These are phyloP conservation scores for Zea luxurians DNA, from an alignment of 176 grass and related monocot species.

Conservation along the genomic window DNA sequence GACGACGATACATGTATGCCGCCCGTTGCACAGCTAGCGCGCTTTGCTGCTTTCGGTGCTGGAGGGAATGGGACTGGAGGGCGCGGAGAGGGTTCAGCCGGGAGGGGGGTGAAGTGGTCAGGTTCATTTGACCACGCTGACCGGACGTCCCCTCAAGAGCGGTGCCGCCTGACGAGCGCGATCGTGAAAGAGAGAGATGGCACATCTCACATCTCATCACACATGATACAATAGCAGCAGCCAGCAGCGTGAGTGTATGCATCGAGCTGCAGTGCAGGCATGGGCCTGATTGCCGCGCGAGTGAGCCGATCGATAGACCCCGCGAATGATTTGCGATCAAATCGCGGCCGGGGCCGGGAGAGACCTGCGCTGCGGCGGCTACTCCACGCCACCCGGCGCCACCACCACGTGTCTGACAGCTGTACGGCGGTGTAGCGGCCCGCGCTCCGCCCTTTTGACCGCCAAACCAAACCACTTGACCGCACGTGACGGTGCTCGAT, in stretches of 20 bases:
- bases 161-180: no score
- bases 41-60: neutral
- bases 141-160: slow-evolving; percentile 4
- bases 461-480: neutral
- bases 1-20: neutral
- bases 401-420: slow-evolving; percentile 70
- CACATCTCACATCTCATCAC: neutral
- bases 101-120: no score
- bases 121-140: slow-evolving; percentile 14
- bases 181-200: no score
- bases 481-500: slow-evolving; percentile 19
- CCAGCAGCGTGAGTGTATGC: neutral
- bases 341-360: neutral
- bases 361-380: no score
- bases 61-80: slow-evolving; percentile 13
- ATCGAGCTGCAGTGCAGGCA: slow-evolving; percentile 13
- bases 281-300: slow-evolving; percentile 32
- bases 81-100: neutral
- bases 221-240: neutral
- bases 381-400: slow-evolving; percentile 23
- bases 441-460: slow-evolving; percentile 4
- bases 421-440: slow-evolving; percentile 32
- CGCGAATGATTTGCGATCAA: slow-evolving; percentile 8
- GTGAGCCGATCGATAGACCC: neutral
- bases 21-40: slow-evolving; percentile 5